Evolutionary conservation across 2,329 filamentous ascomycete species (phyloP), one percentile per base, ranked within the genome.

Genomic region (Trichoderma atrobrunneum): DNA sequence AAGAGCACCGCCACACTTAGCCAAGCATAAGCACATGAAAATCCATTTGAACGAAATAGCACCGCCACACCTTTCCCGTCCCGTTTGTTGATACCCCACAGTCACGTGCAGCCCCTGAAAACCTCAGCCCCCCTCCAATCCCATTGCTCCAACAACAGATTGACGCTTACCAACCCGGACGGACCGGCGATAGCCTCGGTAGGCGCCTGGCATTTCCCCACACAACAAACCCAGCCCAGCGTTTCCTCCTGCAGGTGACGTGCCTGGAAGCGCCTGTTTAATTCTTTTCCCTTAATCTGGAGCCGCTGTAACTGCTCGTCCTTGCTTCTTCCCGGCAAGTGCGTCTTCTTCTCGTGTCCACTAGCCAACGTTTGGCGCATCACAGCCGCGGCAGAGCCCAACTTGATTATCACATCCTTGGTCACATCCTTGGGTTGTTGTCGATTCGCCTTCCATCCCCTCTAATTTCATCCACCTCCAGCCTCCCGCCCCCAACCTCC

Each of bases 21-120:
- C 16, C 18, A n/a, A n/a, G n/a, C n/a, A n/a, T 18, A 51, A n/a
- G 43, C 43, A 21, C 43, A 51, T 21, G 43, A 51, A 43, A 21
- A 43, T 8, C 36, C 36, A 39, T 8, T 39, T 39, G 16, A 18
- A 8, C 16, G 18, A n/a, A 6, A 6, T 18, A n/a, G 43, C 43
- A 48, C 43, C 18, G 43, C 43, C 43, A 51, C 43, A 51, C 43
- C n/a, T 51, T 5, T 51, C 43, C 18, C 43, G 18, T 32, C 39
- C 39, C 16, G 16, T 73, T 75, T 51, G 34, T 32, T 30, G 54
- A 28, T 54, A 32, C 79, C 77, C 78, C 77, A 76, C 80, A 79
- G 78, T 82, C 80, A 82, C 80, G 80, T 82, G 80, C 39, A 34
- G 28, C 62, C 54, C 66, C 73, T 73, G 39, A 62, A 62, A 14